A percentile compares a stretch with the other conserved stretches of the same genome.
These are phyloP conservation scores for Nothophytophthora sp. DNA, from an alignment of 352 stramenopile species.

Conservation along the genomic window DNA sequence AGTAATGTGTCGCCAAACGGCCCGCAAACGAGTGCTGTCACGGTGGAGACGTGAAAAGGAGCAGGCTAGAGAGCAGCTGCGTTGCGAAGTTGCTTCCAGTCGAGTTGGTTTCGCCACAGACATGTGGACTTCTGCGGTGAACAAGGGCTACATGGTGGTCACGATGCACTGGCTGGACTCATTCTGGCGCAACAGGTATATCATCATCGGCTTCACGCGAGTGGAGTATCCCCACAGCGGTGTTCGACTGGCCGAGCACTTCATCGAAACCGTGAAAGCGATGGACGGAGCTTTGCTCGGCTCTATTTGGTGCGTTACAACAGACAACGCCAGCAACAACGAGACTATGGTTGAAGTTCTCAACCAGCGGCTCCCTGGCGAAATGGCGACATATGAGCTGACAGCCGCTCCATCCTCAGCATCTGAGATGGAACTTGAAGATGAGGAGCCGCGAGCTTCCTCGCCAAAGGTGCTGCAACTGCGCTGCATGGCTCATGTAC, in stretches of 20 bases:
- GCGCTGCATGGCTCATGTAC: constrained; percentile 8
- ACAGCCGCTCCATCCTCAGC: too few relatives aligned
- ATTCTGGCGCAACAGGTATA: constrained; percentile 6
- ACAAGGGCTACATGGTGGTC: constrained; percentile 13
- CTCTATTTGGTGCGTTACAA: neutral
- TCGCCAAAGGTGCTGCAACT: constrained; percentile 1
- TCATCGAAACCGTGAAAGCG: neutral
- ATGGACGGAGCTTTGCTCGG: neutral
- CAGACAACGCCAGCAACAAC: neutral
- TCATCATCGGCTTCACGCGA: constrained; percentile 17
- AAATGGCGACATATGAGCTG: neutral
- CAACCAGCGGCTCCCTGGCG: neutral
- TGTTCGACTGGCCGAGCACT: too few relatives aligned
- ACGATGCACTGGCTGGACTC: constrained; percentile 19
- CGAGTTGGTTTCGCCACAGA: constrained; percentile 14
- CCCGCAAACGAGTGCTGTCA: neutral
- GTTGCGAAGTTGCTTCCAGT: constrained; percentile 1
- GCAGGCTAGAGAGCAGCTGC: neutral
- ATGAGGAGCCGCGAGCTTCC: too few relatives aligned
- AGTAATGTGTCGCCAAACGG: constrained; percentile 1
- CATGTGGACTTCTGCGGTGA: constrained; percentile 17
- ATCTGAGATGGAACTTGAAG: too few relatives aligned
- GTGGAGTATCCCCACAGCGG: too few relatives aligned
- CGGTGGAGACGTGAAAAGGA: constrained; percentile 6
- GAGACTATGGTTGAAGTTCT: neutral